These are phyloP conservation scores for Oleoguttula mirabilis DNA, from an alignment of 495 filamentous ascomycete genomes.

Conservation along the genomic window DNA sequence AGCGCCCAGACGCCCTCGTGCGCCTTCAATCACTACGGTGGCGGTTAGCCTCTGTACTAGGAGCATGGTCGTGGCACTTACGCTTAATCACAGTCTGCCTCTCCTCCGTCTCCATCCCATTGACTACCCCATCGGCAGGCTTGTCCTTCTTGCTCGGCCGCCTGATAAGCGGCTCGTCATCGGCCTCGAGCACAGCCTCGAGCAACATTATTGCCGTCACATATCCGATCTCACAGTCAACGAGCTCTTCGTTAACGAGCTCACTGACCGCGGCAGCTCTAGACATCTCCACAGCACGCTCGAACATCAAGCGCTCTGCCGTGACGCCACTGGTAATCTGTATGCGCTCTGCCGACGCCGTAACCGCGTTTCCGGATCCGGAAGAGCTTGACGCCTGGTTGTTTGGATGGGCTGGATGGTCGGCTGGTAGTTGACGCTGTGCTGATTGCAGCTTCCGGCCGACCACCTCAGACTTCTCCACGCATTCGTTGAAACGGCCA, in stretches of 20 bases:
- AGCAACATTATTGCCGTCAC: conserved; percentile 84
- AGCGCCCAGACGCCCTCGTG: conserved; percentile 23
- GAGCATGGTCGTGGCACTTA: conserved; percentile 17
- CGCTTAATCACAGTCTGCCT: conserved; percentile 32
- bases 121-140: conserved; percentile 26
- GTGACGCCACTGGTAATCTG: conserved; percentile 67
- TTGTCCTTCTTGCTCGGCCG: conserved; percentile 23
- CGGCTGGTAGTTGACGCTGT: conserved; percentile 68
- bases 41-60: conserved; percentile 6
- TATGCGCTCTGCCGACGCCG: conserved; percentile 49
- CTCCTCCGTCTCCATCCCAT: conserved; percentile 32
- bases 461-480: conserved; percentile 90
- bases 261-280: conserved; percentile 88
- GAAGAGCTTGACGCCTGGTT: conserved; percentile 51
- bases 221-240: conserved; percentile 85
- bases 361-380: conserved; percentile 35
- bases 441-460: conserved; percentile 75
- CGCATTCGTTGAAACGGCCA: conserved; percentile 83
- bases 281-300: conserved; percentile 93
- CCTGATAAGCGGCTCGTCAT: conserved; percentile 45
- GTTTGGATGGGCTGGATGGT: conserved; percentile 74
- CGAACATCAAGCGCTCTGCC: conserved; percentile 96
- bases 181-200: conserved; percentile 81
- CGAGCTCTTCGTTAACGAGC: conserved; percentile 78
- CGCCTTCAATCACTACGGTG: conserved; percentile 30